Evolutionary conservation across 1,284 basidiomycete species (phyloP).

Genomic region (Boletus smithii): DNA sequence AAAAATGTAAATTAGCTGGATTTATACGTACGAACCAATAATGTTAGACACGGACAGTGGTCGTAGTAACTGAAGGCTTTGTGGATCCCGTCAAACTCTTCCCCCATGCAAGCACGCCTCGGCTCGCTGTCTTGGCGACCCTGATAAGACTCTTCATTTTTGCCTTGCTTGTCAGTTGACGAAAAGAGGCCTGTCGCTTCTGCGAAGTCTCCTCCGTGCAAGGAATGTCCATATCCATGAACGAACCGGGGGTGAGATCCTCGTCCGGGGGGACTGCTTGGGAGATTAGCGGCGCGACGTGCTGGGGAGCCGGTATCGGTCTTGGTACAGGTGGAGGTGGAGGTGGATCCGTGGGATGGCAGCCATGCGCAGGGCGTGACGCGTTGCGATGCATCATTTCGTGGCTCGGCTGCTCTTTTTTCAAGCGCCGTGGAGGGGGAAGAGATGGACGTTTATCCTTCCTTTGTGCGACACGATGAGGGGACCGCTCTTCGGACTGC

Average conservation of each 20-base stretch:
- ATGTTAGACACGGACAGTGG: constrained; percentile 8
- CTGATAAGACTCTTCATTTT: constrained; percentile 21
- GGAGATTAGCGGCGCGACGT: background rate
- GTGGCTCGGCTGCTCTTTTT: constrained; percentile 14
- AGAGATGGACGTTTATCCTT: constrained; percentile 22
- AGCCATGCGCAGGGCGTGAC: constrained; percentile 1
- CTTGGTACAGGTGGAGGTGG: constrained; percentile 7
- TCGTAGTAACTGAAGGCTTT: constrained; percentile 8
- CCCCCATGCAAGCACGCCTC: constrained; percentile 31
- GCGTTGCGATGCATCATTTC: background rate
- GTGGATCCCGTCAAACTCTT: constrained; percentile 24
- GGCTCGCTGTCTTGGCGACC: constrained; percentile 28
- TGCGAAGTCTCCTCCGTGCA: constrained; percentile 1
- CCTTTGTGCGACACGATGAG: background rate
- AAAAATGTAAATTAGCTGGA: constrained; percentile 6
- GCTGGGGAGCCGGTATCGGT: background rate
- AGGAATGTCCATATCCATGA: constrained; percentile 36
- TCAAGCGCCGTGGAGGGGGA: constrained; percentile 17
- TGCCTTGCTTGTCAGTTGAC: constrained; percentile 10
- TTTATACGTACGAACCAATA: constrained; percentile 12
- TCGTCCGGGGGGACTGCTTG: constrained; percentile 1
- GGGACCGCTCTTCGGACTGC: constrained; percentile 21
- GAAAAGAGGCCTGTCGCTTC: constrained; percentile 17
- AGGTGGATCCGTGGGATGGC: constrained; percentile 6
- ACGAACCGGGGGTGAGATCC: constrained; percentile 21